Conservation (phyloP, 495 filamentous ascomycete genomes). For the Rhizodiscina lignyota region DNA sequence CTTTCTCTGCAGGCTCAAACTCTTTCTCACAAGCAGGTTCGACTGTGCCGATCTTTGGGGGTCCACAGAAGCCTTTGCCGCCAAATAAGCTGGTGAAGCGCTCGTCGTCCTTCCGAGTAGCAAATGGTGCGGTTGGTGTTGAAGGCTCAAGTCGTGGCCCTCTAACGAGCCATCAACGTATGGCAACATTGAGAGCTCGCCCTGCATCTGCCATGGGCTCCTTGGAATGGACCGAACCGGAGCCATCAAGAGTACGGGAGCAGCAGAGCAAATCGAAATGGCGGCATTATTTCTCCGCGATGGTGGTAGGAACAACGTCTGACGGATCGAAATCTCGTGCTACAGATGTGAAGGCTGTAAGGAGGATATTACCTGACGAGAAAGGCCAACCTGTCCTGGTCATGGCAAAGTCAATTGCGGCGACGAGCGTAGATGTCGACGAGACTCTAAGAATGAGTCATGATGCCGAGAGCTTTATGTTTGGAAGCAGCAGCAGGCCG, state of each 20-base stretch:
- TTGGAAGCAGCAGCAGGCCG: slow-evolving; percentile 16
- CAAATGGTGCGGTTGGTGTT: slow-evolving; percentile 19
- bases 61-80: slow-evolving; percentile 27
- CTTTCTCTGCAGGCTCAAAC: slow-evolving; percentile 53
- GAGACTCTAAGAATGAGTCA: slow-evolving; percentile 13
- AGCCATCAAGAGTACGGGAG: background rate
- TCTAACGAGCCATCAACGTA: slow-evolving; percentile 72
- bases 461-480: slow-evolving; percentile 14
- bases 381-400: slow-evolving; percentile 17
- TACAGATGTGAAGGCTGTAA: slow-evolving; percentile 15
- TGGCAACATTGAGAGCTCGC: slow-evolving; percentile 46
- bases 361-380: slow-evolving; percentile 19
- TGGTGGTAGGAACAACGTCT: too few relatives aligned
- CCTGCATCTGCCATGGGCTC: slow-evolving; percentile 9
- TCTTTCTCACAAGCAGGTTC: slow-evolving; percentile 32
- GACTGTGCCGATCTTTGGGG: slow-evolving; percentile 44
- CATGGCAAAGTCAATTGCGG: slow-evolving; percentile 12
- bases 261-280: slow-evolving; percentile 3
- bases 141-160: slow-evolving; percentile 27
- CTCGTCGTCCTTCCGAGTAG: slow-evolving; percentile 42
- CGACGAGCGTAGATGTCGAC: slow-evolving; percentile 17
- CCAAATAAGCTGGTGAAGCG: slow-evolving; percentile 84
- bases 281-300: slow-evolving; percentile 20
- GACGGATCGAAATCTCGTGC: too few relatives aligned
- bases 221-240: slow-evolving; percentile 10